phyloP scores from a whole-genome alignment of 2,329 filamentous ascomycete genomes.

The Colletotrichum sp. region DNA sequence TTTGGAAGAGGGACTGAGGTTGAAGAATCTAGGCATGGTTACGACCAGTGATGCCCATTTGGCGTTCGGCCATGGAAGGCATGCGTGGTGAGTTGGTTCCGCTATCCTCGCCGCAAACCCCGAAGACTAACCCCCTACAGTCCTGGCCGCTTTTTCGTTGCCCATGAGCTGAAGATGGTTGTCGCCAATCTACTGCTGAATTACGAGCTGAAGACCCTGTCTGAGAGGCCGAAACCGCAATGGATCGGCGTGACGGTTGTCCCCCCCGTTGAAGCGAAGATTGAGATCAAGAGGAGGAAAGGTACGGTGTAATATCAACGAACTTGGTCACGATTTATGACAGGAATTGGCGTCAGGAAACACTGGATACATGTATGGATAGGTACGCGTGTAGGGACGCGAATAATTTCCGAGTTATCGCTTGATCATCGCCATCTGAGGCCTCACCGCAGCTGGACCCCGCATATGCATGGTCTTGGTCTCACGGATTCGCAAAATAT shows the following conservation, averaged over 20 bases:
- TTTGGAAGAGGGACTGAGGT: conserved; percentile 33
- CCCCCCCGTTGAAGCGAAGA: conserved; percentile 34
- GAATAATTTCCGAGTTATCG: not conserved
- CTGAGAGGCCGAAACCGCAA: conserved; percentile 40
- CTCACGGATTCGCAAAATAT: too few species aligned
- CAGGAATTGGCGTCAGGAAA: not conserved
- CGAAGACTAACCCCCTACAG: conserved; percentile 27
- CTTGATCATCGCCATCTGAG: too few species aligned
- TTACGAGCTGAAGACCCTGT: conserved; percentile 54
- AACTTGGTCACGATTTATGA: not conserved
- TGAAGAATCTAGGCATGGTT: conserved; percentile 54
- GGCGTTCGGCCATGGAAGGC: conserved; percentile 62
- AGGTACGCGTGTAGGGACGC: not conserved
- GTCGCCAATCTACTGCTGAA: conserved; percentile 54
- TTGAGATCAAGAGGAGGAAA: conserved; percentile 33
- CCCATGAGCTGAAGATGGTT: conserved; percentile 61
- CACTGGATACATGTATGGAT: not conserved
- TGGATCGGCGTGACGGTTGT: conserved; percentile 52
- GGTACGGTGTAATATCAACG: not conserved
- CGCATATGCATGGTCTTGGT: too few species aligned
- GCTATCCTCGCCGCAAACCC: too few species aligned
- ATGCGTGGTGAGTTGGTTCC: conserved; percentile 44
- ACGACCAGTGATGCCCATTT: conserved; percentile 57
- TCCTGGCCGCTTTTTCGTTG: conserved; percentile 61
- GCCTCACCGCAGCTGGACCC: too few species aligned